phyloP scores from a whole-genome alignment of 2,329 filamentous ascomycete genomes.

The Colletotrichum theobromicola region DNA sequence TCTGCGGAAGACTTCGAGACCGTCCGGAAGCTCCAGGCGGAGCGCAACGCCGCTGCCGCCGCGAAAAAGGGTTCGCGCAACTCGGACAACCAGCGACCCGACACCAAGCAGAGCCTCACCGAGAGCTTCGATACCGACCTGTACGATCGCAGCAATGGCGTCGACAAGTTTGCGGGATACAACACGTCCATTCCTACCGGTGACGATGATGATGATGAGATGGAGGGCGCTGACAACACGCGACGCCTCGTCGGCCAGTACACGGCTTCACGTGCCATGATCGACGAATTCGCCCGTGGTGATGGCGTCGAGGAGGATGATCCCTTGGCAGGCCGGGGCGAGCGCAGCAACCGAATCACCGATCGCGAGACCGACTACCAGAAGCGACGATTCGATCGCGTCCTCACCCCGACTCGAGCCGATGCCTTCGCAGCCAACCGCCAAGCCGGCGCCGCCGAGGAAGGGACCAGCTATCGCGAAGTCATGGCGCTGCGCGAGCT shows the following conservation, averaged over 20 bases:
- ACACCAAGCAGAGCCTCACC: constrained; percentile 91
- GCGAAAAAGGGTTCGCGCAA: constrained; percentile 82
- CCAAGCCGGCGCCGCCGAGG: constrained; percentile 68
- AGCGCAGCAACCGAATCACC: constrained; percentile 88
- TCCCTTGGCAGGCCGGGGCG: constrained; percentile 78
- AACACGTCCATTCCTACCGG: constrained; percentile 84
- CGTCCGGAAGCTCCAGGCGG: constrained; percentile 86
- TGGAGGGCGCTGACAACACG: constrained; percentile 75
- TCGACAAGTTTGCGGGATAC: constrained; percentile 87
- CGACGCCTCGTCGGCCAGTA: constrained; percentile 91
- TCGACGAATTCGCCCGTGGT: constrained; percentile 91
- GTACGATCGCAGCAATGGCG: constrained; percentile 78
- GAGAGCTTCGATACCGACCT: constrained; percentile 88
- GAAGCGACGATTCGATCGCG: constrained; percentile 90
- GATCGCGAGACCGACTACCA: constrained; percentile 98
- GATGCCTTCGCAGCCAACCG: constrained; percentile 84
- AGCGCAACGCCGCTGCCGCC: constrained; percentile 83
- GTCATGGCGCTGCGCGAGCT: constrained; percentile 90
- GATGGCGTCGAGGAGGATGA: constrained; percentile 91
- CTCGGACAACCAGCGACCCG: constrained; percentile 84
- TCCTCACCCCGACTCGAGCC: constrained; percentile 82
- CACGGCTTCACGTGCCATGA: constrained; percentile 88
- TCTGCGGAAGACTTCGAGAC: constrained; percentile 85
- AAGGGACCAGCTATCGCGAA: constrained; percentile 85
- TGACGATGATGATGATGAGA: constrained; percentile 79